Evolutionary conservation across 805 yeast species (phyloP).

Genomic region (Sporopachydermia quercuum): DNA sequence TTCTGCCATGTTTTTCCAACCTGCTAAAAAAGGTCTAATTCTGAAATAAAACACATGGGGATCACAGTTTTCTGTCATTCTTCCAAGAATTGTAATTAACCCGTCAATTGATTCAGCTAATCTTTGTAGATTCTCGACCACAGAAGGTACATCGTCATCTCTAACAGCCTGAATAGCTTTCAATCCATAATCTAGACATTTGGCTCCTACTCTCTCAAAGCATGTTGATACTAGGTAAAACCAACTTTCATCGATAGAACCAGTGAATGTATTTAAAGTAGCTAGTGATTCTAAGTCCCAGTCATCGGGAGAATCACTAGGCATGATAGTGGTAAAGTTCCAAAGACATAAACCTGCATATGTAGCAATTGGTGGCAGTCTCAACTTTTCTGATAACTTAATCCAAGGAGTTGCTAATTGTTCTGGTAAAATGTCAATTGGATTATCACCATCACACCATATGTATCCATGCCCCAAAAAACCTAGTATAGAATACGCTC

Average conservation of each 20-base stretch:
- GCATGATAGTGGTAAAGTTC: conserved; percentile 62
- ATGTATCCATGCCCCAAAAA: conserved; percentile 80
- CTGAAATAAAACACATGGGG: conserved; percentile 84
- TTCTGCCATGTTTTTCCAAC: conserved; percentile 85
- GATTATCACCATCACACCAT: conserved; percentile 54
- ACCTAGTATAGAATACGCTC: conserved; percentile 71
- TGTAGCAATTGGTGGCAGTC: conserved; percentile 76
- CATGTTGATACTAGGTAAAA: conserved; percentile 79
- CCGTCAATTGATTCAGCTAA: conserved; percentile 65
- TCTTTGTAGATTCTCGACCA: conserved; percentile 35
- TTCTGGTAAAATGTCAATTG: conserved; percentile 48
- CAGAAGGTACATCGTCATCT: conserved; percentile 25
- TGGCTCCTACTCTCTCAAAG: conserved; percentile 73
- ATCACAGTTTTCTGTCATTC: conserved; percentile 88
- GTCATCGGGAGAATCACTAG: conserved; percentile 22
- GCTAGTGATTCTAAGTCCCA: conserved; percentile 57
- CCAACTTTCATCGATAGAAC: conserved; percentile 87
- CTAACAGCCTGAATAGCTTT: conserved; percentile 47
- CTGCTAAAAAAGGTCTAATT: conserved; percentile 81
- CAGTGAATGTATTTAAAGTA: conserved; percentile 75
- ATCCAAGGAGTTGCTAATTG: conserved; percentile 61
- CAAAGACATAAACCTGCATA: conserved; percentile 80
- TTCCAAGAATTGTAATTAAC: conserved; percentile 57
- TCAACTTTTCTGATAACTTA: conserved; percentile 38
- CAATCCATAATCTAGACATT: conserved; percentile 50